Base-by-base conservation (phyloP, 2,329 filamentous ascomycete species). In the Aspergillus aculeatus region DNA sequence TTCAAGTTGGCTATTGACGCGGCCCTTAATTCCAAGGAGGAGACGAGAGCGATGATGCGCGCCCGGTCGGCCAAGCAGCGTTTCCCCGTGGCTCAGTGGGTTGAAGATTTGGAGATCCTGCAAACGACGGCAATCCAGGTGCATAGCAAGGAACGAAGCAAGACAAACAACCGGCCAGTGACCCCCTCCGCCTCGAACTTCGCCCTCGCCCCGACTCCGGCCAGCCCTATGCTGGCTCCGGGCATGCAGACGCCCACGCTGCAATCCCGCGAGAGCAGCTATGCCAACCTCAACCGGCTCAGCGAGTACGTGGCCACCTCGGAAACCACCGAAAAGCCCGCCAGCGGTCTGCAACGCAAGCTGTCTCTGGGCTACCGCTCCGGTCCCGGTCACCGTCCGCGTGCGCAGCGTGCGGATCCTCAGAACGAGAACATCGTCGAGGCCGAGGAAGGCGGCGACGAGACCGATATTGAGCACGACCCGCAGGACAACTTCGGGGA, bases 31-130 rank as follows among this genome's bases (percentile, higher is more conserved):
- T 86, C 84, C 2, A 83, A 83, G 63, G 73, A 74, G 14, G 77
- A 83, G 32, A 81, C 81, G 16, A 77, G 86, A 56, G 82, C 83
- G 1, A 77, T 82, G 67, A 89, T 89, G 86, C 80, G 86, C 69
- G 86, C 86, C 32, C 80, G 84, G 61, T 86, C 84, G 21, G 84
- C 83, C 6, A 84, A 85, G 65, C 86, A 89, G 69, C 80, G 86
- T 35, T 89, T 89, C 75, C 86, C 86, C n/a, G 85, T 89, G 12
- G 83, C 83, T 3, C 84, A 88, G 68, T 89, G 86, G 86, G 79
- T 87, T 47, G 83, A 87, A 65, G 84, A 86, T 59, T 75, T 88
- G 12, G 85, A 87, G 63, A 84, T 82, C 47, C 78, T 89, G 29
- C 86, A 89, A 66, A 75, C 75, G n/a, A 84, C 82, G 5, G 80